Percentiles rank a stretch among this genome's conserved stretches.
phyloP scores from a whole-genome alignment of 495 filamentous ascomycete species.

The Chaetomium cochliodes region DNA sequence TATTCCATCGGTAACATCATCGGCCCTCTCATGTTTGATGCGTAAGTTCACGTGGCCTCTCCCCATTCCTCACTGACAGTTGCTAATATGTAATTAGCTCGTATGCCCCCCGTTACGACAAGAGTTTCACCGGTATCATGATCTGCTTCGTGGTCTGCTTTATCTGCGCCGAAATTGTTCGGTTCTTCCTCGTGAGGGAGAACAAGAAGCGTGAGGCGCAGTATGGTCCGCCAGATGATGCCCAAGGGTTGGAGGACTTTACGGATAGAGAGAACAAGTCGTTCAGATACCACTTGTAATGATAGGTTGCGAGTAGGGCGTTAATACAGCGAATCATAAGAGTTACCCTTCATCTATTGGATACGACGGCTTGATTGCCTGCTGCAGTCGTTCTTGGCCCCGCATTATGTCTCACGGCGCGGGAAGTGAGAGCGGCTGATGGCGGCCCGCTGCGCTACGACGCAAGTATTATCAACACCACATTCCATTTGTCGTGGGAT shows the following conservation, averaged over 20 bases:
- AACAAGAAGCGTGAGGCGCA: constrained; percentile 11
- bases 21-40: constrained; percentile 16
- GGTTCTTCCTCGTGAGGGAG: constrained; percentile 4
- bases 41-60: background rate
- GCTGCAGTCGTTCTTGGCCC: no score
- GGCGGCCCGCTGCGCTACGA: no score
- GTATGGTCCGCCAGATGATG: constrained; percentile 1
- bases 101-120: constrained; percentile 16
- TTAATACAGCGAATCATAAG: background rate
- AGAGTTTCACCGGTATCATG: constrained; percentile 12
- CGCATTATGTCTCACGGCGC: no score
- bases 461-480: no score
- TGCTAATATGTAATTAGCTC: background rate
- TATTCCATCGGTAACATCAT: constrained; percentile 18
- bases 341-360: background rate
- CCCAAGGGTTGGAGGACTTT: constrained; percentile 11
- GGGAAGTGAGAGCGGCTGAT: no score
- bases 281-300: constrained; percentile 15
- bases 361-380: background rate
- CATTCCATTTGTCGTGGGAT: no score
- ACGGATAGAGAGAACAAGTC: constrained; percentile 15
- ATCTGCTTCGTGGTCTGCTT: constrained; percentile 14
- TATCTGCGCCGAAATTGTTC: constrained; percentile 4
- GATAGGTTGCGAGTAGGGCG: background rate
- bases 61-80: background rate